Conservation (phyloP, 192 early-diverging fungal species). For the Chytriomyces confervae region DNA sequence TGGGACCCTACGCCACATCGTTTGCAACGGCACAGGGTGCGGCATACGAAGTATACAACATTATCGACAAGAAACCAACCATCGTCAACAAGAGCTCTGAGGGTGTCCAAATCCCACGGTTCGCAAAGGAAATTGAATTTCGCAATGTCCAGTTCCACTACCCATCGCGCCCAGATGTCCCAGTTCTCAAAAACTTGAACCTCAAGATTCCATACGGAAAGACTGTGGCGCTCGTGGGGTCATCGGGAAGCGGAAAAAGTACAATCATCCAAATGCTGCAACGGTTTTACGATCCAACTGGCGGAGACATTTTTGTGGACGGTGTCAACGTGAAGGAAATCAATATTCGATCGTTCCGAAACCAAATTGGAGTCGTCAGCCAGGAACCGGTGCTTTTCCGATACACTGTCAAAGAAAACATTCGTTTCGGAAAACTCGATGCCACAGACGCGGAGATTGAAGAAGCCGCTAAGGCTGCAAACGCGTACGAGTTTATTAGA, state of each 20-base stretch:
- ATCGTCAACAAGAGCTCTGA: slow-evolving; percentile 53
- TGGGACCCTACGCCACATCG: slow-evolving; percentile 24
- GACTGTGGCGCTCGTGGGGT: slow-evolving; percentile 90
- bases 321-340: slow-evolving; percentile 74
- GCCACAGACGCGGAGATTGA: slow-evolving; percentile 47
- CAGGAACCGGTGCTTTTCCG: slow-evolving; percentile 57
- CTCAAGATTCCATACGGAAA: slow-evolving; percentile 77
- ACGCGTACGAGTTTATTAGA: slow-evolving; percentile 84
- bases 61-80: slow-evolving; percentile 47
- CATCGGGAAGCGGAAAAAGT: slow-evolving; percentile 82
- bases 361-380: slow-evolving; percentile 76
- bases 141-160: slow-evolving; percentile 81
- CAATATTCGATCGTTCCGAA: slow-evolving; percentile 76
- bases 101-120: slow-evolving; percentile 75
- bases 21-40: slow-evolving; percentile 47
- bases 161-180: slow-evolving; percentile 83
- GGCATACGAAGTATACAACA: slow-evolving; percentile 43
- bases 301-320: slow-evolving; percentile 72
- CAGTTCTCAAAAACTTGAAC: slow-evolving; percentile 74
- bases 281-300: slow-evolving; percentile 76
- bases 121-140: slow-evolving; percentile 64
- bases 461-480: slow-evolving; percentile 60
- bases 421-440: slow-evolving; percentile 67
- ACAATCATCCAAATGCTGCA: slow-evolving; percentile 84
- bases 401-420: slow-evolving; percentile 52